A percentile compares a stretch with the other conserved stretches of the same genome.
Conservation (phyloP, 129 eudicot genomes). For the Flaveria sonorensis region DNA sequence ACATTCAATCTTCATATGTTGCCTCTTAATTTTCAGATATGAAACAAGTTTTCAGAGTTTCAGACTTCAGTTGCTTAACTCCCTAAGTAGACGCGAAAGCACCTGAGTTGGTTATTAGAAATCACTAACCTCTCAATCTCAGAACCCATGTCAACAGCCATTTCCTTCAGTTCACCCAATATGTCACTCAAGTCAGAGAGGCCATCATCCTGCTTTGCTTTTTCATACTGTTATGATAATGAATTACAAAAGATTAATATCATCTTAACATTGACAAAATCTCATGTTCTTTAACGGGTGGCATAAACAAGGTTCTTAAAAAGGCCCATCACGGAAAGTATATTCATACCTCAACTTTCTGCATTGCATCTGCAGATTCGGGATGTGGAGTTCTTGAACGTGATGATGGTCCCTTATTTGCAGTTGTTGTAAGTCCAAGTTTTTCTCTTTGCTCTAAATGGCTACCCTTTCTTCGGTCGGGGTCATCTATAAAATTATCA, state of each 20-base stretch:
- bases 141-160: conserved; percentile 98
- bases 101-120: background rate
- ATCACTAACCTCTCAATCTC: conserved; percentile 71
- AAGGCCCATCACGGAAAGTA: background rate
- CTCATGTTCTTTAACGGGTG: background rate
- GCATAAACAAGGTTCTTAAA: background rate
- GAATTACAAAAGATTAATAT: background rate
- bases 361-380: conserved; percentile 76
- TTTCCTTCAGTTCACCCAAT: conserved; percentile 81
- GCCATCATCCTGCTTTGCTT: conserved; percentile 77
- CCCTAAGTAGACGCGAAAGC: background rate
- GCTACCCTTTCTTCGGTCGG: conserved; percentile 71
- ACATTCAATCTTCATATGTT: background rate
- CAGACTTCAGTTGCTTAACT: conserved; percentile 4
- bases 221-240: conserved; percentile 59
- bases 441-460: conserved; percentile 92
- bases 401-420: conserved; percentile 44
- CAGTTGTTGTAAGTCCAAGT: conserved; percentile 61
- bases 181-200: conserved; percentile 78
- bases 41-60: background rate
- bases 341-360: conserved; percentile 75
- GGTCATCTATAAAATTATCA: conserved; percentile 59
- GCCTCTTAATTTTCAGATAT: background rate
- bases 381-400: conserved; percentile 57
- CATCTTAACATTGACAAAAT: background rate